Conservation (phyloP, 352 stramenopile species). For the Saprolegnia parasitica region DNA sequence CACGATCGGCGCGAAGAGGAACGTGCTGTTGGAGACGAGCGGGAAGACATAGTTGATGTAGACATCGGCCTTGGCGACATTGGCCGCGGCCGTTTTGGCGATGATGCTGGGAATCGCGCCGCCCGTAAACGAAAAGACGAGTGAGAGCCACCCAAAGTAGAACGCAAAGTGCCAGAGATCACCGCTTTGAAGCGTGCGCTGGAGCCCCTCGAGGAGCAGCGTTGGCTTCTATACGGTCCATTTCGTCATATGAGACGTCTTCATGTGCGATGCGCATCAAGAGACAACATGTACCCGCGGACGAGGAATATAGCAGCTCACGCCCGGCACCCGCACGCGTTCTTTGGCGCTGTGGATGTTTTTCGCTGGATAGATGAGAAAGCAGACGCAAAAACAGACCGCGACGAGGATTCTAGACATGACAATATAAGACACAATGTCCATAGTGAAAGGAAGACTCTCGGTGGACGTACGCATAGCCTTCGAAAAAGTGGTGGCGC, state of each 20-base stretch:
- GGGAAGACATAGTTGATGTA: slow-evolving; percentile 74
- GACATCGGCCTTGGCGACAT: slow-evolving; percentile 35
- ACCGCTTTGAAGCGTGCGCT: slow-evolving; percentile 41
- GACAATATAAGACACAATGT: not conserved
- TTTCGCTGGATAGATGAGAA: slow-evolving; percentile 68
- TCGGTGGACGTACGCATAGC: slow-evolving; percentile 47
- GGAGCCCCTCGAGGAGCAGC: slow-evolving; percentile 55
- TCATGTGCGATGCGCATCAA: not conserved
- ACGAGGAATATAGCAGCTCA: slow-evolving; percentile 46
- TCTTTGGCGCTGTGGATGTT: slow-evolving; percentile 50
- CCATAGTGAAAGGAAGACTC: too few relatives aligned
- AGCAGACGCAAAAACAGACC: slow-evolving; percentile 44
- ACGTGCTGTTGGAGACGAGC: slow-evolving; percentile 73
- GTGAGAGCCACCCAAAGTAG: slow-evolving; percentile 76
- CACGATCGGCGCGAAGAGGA: slow-evolving; percentile 67
- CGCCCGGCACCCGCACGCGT: slow-evolving; percentile 46
- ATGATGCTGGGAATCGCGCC: slow-evolving; percentile 71
- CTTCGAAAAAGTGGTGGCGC: slow-evolving; percentile 47
- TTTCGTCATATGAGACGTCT: not conserved
- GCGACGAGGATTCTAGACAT: slow-evolving; percentile 42
- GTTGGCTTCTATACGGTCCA: slow-evolving; percentile 41
- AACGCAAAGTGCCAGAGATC: slow-evolving; percentile 78
- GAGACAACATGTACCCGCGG: slow-evolving; percentile 43
- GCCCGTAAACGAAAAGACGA: slow-evolving; percentile 73
- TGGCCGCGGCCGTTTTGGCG: slow-evolving; percentile 34